phyloP scores from a whole-genome alignment of 345 rosid genomes.

The Eucalyptus urophylla region DNA sequence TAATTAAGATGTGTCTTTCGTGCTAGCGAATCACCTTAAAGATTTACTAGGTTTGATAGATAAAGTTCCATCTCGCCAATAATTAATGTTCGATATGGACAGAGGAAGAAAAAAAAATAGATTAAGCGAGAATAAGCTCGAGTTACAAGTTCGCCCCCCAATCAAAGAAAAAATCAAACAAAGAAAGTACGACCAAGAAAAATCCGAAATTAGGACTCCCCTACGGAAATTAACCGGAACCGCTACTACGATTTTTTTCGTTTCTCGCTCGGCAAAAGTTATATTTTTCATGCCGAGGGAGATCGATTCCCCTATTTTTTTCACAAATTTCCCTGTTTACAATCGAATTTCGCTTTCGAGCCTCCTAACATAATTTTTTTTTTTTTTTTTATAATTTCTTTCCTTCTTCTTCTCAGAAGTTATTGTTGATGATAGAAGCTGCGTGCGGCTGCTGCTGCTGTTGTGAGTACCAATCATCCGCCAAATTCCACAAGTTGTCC shows the following conservation, averaged over 20 bases:
- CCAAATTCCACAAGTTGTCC: neutral
- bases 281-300: neutral
- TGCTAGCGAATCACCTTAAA: fast-evolving
- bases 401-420: neutral
- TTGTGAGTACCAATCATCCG: neutral
- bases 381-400: neutral
- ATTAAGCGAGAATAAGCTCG: neutral
- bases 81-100: neutral
- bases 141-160: neutral
- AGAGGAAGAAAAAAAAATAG: neutral
- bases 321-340: neutral
- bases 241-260: neutral
- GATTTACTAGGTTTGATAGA: neutral
- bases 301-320: neutral
- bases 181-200: neutral
- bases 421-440: neutral
- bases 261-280: neutral
- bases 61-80: neutral
- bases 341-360: neutral
- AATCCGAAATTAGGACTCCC: neutral
- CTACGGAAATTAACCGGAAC: neutral
- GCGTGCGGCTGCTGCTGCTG: neutral
- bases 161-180: neutral
- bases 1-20: neutral
- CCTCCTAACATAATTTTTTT: neutral